phyloP scores from a whole-genome alignment of 257 asterid genomes.

The Solanum clarkiae region DNA sequence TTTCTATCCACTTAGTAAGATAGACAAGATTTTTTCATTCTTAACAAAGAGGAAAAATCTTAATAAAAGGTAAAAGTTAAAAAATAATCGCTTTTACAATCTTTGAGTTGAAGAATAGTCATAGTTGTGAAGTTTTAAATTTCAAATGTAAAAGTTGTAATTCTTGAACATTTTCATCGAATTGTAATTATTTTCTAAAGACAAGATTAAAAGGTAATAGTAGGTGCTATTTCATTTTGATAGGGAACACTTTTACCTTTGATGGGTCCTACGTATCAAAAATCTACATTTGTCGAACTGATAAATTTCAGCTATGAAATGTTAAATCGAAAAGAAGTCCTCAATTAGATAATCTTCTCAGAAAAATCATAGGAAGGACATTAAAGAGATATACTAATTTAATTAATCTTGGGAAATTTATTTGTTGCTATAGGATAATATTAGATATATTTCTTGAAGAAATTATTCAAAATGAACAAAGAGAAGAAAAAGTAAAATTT shows the following conservation, averaged over 20 bases:
- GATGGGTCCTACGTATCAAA: accelerated
- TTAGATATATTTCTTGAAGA: neutral
- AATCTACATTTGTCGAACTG: neutral
- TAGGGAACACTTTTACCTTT: neutral
- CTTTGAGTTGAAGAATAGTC: neutral
- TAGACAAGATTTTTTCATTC: neutral
- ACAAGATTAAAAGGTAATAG: neutral
- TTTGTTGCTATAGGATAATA: neutral
- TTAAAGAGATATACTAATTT: neutral
- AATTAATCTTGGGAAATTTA: neutral
- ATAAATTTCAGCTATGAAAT: neutral
- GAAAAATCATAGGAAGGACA: neutral
- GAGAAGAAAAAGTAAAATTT: neutral
- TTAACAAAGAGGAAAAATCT: neutral
- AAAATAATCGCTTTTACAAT: neutral
- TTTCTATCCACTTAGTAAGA: neutral
- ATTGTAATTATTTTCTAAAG: no score
- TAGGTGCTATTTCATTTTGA: neutral
- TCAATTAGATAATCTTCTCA: neutral
- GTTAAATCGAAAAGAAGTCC: no score
- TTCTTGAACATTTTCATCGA: no score
- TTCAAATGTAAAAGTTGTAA: neutral
- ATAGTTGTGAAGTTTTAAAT: no score
- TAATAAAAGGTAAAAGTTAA: neutral
- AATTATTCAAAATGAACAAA: neutral